Base-by-base conservation (phyloP, 78 protist genomes). In the Tieghemostelium lacteum region DNA sequence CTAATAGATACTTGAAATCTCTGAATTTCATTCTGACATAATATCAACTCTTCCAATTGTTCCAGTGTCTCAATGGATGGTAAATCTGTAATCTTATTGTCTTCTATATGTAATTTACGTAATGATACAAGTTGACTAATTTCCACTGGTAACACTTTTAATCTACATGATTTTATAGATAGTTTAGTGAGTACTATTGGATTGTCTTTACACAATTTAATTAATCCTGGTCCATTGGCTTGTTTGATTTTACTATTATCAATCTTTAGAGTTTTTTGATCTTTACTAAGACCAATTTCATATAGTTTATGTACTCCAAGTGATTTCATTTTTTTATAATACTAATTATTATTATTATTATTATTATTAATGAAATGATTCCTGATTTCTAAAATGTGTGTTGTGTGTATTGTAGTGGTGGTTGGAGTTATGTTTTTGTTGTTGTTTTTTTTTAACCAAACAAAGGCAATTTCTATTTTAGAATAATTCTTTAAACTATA, bases 1-100 rank as follows among this genome's bases (percentile, higher is more conserved):
- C 54, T 58, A 39, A 83, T 83, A 22, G 91, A 83, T 2, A 83
- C 91, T 58, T 83, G 91, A 57, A 83, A 83, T 40, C 75, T 22
- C 0, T 70, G 16, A n/a, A 83, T 60, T 19, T 83, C 80, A 45
- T 83, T 83, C 67, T 64, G 39, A 19, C 62, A 14, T 24, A 83
- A 34, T 1, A 34, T 33, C 52, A 83, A 36, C 39, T 83, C 91
- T 33, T 83, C 91, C 29, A 83, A 73, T 31, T 29, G 52, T 4
- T 69, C 78, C 37, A 83, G 17, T 42, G 36, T 10, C 71, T 83
- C 91, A 1, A 83, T 24, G 22, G 36, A 55, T 28, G 91, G 91
- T 28, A 83, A 45, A 76, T 83, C 91, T 69, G 58, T 24, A 14
- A 83, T 29, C 31, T 69, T 66, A 45, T 83, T 83, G 17, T 83